Base-by-base conservation (phyloP, 441 rosid species). In the Pelargonium myrrhifolium region DNA sequence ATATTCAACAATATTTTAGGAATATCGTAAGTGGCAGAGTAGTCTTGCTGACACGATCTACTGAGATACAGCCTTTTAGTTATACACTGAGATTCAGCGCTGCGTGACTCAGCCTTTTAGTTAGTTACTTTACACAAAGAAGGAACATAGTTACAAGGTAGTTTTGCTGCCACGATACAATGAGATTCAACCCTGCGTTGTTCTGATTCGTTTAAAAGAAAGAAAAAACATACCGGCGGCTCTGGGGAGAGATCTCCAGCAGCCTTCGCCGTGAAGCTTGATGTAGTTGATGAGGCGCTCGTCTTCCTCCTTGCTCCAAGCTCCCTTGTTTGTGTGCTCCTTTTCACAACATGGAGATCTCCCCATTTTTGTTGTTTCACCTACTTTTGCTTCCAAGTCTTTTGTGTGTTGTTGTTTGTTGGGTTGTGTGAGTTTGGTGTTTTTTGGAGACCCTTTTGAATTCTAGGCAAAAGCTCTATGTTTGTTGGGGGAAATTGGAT, bases 261-360 rank as follows among this genome's bases (percentile, higher is more conserved):
- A 53, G 63, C 73, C 68, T 15, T 64, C 68, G 8, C 73, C 68
- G 22, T 71, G 73, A 21, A 66, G 55, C 22, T 37, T 64, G 73
- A 71, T 71, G 55, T 64, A 65, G 56, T 9, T 40, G 40, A 71
- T 24, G 24, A 71, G 73, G 56, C 68, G 63, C 0, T 64, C 43
- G 68, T 71, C 73, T 55, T 71, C 73, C 62, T 71, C 73, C 26
- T 64, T 71, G 6, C 68, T 71, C 73, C 73, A 71, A 5, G 73
- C 73, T 9, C 73, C 73, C 42, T 71, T 71, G 68, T 71, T 71
- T 2, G 63, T 71, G 42, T 71, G 73, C 43, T 71, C 68, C 55
- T 71, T 71, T 39, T 71, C 73, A 15, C 73, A 71, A 17, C 73
- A 71, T 6, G 73, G 73, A 6, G 73, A 64, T 37, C 73, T 37